Base-by-base conservation (phyloP, 2,329 filamentous ascomycete species). In the Botrytis sinoallii region DNA sequence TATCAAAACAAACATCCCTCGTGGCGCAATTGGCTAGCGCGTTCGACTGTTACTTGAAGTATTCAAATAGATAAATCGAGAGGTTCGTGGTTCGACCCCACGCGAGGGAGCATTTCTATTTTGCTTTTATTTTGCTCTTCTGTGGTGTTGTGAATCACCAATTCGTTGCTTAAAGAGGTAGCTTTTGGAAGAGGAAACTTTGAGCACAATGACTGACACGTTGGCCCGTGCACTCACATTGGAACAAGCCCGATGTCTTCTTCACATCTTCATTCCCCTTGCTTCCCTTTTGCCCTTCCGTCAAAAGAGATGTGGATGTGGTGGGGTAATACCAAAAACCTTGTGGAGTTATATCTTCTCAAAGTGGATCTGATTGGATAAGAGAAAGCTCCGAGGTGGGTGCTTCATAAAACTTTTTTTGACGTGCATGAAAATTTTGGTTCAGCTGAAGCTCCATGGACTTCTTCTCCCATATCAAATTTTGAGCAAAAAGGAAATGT, bases 11-110 rank as follows among this genome's bases (percentile, higher is more conserved):
- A 69, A 57, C 12, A 57, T 72, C 70, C 70, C 61, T 72, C 70
- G 70, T 72, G 70, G 70, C 70, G 69, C 69, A 71, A 71, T 71
- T 71, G 69, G 69, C 69, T 71, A 71, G 69, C 69, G 69, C 59
- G 69, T 72, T 72, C 61, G 70, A 72, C 70, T 72, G 70, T 72
- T 72, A 57, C 16, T 25, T 29, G 12, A n/a, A 52, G 32, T 3
- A n/a, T 71, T 48, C 25, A 25, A 14, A 16, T 20, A 35, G 0
- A n/a, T 18, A 22, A 2, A 72, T 72, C 70, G 70, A 72, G 70
- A 72, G 70, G 70, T 67, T 72, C 4, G 46, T 66, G 46, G 70
- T 72, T 72, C 70, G 14, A 72, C 2, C 70, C 61, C 46, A 66
- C 46, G 4, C 70, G 70, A 72, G 61, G 42, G 42, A 44, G 42